A percentile compares a stretch with the other conserved stretches of the same genome.
Evolutionary conservation across 1,139 yeast genomes (phyloP).

Genomic region (Lodderomyces theae): DNA sequence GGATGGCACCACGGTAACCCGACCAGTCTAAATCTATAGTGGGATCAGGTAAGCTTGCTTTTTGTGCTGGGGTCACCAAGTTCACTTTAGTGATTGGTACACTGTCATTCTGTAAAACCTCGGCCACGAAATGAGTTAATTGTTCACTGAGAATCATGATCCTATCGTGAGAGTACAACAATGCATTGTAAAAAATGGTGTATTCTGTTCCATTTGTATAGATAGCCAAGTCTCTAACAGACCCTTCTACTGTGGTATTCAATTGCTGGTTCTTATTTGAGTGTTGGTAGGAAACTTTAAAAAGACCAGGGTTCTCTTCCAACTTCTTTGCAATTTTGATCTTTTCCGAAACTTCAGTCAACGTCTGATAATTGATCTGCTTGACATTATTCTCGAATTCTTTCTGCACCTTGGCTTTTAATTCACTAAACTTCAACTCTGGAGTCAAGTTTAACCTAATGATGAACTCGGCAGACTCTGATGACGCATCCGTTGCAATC

Average conservation of each 20-base stretch:
- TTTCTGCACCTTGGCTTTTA: slow-evolving; percentile 44
- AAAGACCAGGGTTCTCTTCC: slow-evolving; percentile 61
- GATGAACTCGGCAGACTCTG: slow-evolving; percentile 47
- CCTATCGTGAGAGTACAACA: slow-evolving; percentile 70
- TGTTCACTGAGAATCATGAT: slow-evolving; percentile 72
- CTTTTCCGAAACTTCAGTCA: slow-evolving; percentile 54
- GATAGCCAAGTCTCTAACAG: slow-evolving; percentile 63
- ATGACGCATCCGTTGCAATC: slow-evolving; percentile 62
- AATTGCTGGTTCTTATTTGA: slow-evolving; percentile 40
- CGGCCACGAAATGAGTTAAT: slow-evolving; percentile 50
- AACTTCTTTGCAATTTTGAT: slow-evolving; percentile 49
- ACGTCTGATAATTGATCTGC: slow-evolving; percentile 42
- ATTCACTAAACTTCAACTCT: slow-evolving; percentile 49
- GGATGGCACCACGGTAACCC: slow-evolving; percentile 91
- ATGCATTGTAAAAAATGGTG: slow-evolving; percentile 66
- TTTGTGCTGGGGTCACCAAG: slow-evolving; percentile 65
- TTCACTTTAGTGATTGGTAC: slow-evolving; percentile 57
- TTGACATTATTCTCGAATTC: slow-evolving; percentile 40
- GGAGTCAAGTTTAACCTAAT: slow-evolving; percentile 61
- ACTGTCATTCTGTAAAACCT: slow-evolving; percentile 29
- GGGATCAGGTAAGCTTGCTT: slow-evolving; percentile 75
- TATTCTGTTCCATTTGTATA: slow-evolving; percentile 33
- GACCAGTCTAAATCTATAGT: slow-evolving; percentile 85
- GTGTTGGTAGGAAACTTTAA: slow-evolving; percentile 62
- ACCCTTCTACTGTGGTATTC: slow-evolving; percentile 49